phyloP scores from a whole-genome alignment of 2,329 filamentous ascomycete genomes.

The Dryadomyces quercivorus region DNA sequence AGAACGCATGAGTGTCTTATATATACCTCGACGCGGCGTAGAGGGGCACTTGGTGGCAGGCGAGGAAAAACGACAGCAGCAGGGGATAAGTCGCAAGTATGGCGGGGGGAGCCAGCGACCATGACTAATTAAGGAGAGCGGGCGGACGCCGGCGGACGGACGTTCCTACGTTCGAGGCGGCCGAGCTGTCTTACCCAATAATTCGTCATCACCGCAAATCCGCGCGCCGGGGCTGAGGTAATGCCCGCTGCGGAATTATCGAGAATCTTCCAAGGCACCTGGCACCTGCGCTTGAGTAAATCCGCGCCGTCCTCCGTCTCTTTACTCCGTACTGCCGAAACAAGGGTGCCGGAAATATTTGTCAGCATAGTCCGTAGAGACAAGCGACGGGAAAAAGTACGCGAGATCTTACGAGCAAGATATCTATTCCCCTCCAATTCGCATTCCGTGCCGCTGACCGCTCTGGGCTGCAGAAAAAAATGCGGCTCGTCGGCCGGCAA shows the following conservation, averaged over 20 bases:
- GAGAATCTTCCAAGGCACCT: background rate
- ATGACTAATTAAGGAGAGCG: background rate
- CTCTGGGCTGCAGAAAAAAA: no score
- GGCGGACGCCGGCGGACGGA: constrained; percentile 2
- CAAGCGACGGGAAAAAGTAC: background rate
- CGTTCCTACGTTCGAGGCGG: background rate
- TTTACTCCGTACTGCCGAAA: no score
- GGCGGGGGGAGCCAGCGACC: background rate
- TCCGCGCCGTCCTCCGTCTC: no score
- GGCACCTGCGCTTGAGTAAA: no score
- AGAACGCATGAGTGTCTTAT: constrained; percentile 1
- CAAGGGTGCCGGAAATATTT: background rate
- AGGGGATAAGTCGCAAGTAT: background rate
- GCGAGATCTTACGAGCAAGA: background rate
- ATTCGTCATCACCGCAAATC: background rate
- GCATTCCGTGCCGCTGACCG: no score
- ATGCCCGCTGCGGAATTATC: background rate
- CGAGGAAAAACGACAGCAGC: no score
- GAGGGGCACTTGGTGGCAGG: no score
- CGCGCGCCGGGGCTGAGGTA: no score
- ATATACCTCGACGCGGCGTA: no score
- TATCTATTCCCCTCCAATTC: no score
- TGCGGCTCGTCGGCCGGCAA: no score
- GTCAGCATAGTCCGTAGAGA: background rate
- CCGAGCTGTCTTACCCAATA: background rate